These are phyloP conservation scores for Porcisia deanei DNA, from an alignment of 208 protist species.

Conservation along the genomic window DNA sequence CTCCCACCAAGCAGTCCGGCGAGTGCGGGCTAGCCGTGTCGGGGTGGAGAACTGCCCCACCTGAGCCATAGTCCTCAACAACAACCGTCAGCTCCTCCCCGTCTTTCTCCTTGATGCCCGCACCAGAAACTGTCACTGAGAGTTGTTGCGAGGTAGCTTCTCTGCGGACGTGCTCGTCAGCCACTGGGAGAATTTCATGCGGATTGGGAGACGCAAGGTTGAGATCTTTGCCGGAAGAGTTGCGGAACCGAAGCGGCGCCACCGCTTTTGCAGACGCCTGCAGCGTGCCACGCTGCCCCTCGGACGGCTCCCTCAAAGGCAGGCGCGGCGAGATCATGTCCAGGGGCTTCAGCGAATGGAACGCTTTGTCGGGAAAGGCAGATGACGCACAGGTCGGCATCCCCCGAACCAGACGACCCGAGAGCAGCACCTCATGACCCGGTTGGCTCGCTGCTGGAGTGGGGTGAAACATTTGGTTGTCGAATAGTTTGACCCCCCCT, in stretches of 20 bases:
- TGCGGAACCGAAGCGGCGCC: not conserved
- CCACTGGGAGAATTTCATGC: not conserved
- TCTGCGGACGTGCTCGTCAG: not conserved
- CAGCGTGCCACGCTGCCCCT: not conserved
- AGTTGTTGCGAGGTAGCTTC: not conserved
- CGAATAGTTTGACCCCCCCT: slow-evolving; percentile 5
- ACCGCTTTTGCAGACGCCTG: no score
- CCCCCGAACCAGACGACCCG: slow-evolving; percentile 9
- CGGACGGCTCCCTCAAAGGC: slow-evolving; percentile 19
- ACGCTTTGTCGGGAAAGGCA: not conserved
- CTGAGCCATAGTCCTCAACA: slow-evolving; percentile 10
- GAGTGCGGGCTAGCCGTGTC: not conserved
- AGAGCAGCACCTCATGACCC: not conserved
- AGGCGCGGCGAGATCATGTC: slow-evolving; percentile 5
- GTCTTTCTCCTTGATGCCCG: not conserved
- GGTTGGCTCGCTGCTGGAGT: not conserved
- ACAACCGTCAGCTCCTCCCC: slow-evolving; percentile 9
- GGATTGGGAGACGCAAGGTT: not conserved
- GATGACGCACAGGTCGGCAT: not conserved
- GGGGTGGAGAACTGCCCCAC: not conserved
- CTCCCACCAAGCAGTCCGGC: not conserved
- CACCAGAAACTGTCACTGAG: not conserved
- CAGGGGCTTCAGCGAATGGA: not conserved
- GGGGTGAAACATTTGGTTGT: not conserved
- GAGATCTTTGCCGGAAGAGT: not conserved